Percentiles rank a stretch among this genome's conserved stretches.
Evolutionary conservation across 306 rosid genomes (phyloP).

Genomic region (Inga leiocalycina): DNA sequence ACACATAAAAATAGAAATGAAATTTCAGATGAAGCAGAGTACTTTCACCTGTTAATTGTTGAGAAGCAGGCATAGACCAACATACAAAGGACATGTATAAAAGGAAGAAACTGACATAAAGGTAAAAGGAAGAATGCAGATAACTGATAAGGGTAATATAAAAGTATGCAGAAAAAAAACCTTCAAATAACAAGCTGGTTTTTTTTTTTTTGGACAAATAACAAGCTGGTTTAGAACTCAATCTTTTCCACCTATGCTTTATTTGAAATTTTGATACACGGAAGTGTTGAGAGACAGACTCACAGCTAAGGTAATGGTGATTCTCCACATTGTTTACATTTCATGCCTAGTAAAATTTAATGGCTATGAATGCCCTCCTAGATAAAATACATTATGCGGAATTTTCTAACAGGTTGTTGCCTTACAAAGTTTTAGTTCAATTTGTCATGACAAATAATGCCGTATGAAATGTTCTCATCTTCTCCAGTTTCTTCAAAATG

Average conservation of each 20-base stretch:
- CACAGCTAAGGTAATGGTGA: background rate
- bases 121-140: constrained; percentile 11
- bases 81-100: background rate
- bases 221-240: background rate
- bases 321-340: background rate
- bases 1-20: background rate
- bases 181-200: background rate
- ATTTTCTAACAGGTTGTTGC: no score
- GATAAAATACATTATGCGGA: no score
- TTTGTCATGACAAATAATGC: no score
- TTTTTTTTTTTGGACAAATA: no score
- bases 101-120: background rate
- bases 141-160: background rate
- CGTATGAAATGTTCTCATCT: no score
- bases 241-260: background rate
- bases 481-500: no score
- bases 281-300: background rate
- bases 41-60: constrained; percentile 10
- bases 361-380: no score
- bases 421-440: no score
- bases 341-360: no score
- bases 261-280: background rate
- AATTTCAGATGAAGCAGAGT: constrained; percentile 8
- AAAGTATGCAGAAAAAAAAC: background rate
- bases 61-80: constrained; percentile 3